Conservation (phyloP, 2,329 filamentous ascomycete genomes). For the Plenodomus biglobosus region DNA sequence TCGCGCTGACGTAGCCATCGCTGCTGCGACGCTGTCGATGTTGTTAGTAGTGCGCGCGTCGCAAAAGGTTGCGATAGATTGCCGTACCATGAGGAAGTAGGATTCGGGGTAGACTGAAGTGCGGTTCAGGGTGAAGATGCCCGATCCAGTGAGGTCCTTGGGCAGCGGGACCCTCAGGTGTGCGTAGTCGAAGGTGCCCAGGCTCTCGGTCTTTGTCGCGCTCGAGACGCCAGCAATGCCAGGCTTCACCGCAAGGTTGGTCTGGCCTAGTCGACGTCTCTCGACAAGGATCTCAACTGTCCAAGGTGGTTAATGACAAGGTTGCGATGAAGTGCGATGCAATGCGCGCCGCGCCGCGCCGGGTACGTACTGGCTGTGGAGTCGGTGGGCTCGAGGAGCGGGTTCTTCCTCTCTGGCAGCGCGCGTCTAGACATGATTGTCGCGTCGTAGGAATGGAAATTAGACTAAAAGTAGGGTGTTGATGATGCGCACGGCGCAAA, state of each 20-base stretch:
- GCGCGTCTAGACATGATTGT: conserved; percentile 46
- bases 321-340: conserved; percentile 8
- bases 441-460: conserved; percentile 13
- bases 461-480: conserved; percentile 14
- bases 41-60: conserved; percentile 30
- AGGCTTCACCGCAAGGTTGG: conserved; percentile 81
- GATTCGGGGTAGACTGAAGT: conserved; percentile 70
- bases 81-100: conserved; percentile 86
- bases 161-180: conserved; percentile 91
- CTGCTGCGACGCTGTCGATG: conserved; percentile 68
- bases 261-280: conserved; percentile 88
- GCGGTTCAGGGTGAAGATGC: conserved; percentile 79
- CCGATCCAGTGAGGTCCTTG: conserved; percentile 81
- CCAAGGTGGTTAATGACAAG: conserved; percentile 23
- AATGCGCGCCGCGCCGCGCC: conserved; percentile 24
- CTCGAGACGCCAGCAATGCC: conserved; percentile 69
- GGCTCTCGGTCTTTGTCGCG: conserved; percentile 70
- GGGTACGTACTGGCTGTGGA: conserved; percentile 63
- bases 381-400: conserved; percentile 63
- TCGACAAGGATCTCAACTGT: conserved; percentile 65
- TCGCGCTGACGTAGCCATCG: conserved; percentile 82
- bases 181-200: conserved; percentile 92
- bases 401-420: conserved; percentile 66
- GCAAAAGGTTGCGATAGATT: conserved; percentile 14
- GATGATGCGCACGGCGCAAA: conserved; percentile 33